phyloP scores from a whole-genome alignment of 306 rosid species.

The Rosa multiflora region DNA sequence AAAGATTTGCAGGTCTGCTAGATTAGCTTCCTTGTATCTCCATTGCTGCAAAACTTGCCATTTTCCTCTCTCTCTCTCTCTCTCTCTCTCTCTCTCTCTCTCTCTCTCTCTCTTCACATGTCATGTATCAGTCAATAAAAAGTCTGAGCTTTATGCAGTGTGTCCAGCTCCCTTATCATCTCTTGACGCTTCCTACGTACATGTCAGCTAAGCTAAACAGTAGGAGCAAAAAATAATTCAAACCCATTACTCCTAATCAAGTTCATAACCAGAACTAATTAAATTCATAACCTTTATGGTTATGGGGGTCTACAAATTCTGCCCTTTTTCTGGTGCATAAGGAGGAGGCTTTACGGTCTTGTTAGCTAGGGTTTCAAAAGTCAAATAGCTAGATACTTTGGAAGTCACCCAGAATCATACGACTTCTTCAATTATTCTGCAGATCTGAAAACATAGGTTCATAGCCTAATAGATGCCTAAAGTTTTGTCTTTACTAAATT shows the following conservation, averaged over 20 bases:
- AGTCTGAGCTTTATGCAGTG: conserved; percentile 17
- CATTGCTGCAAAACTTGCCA: conserved; percentile 16
- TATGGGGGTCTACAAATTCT: neutral
- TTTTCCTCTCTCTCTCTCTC: conserved; percentile 29
- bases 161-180: conserved; percentile 42
- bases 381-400: conserved; percentile 9
- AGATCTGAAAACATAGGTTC: conserved; percentile 4
- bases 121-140: conserved; percentile 30
- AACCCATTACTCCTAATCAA: neutral
- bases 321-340: neutral
- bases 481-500: neutral
- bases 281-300: neutral
- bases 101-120: conserved; percentile 45
- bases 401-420: neutral
- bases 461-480: conserved; percentile 7
- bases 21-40: conserved; percentile 15
- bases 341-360: neutral
- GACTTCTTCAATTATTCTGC: conserved; percentile 5
- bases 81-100: conserved; percentile 38
- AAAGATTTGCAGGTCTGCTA: conserved; percentile 12
- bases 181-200: conserved; percentile 34
- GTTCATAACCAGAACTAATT: neutral
- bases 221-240: neutral
- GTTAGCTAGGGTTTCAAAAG: conserved; percentile 28
- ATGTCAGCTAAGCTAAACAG: conserved; percentile 19